phyloP scores from a whole-genome alignment of 306 rosid genomes.

The Pterocarpus macrocarpus region DNA sequence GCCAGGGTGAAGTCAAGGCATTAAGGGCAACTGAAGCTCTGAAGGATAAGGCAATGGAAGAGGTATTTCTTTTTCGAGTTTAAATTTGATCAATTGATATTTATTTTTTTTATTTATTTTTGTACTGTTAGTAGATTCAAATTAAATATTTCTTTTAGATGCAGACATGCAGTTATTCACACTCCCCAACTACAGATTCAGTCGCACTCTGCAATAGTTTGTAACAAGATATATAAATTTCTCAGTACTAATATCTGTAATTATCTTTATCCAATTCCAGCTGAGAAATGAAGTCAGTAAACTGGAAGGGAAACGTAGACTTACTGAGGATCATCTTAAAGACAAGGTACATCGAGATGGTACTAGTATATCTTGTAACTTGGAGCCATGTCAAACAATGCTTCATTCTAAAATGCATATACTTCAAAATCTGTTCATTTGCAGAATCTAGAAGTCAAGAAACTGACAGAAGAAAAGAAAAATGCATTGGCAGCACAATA shows the following conservation, averaged over 20 bases:
- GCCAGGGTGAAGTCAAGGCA: slow-evolving; percentile 79
- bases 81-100: slow-evolving; percentile 10
- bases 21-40: slow-evolving; percentile 72
- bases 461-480: slow-evolving; percentile 71
- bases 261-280: slow-evolving; percentile 54
- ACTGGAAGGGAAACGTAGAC: slow-evolving; percentile 64
- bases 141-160: slow-evolving; percentile 13
- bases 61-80: slow-evolving; percentile 55
- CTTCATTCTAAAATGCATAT: slow-evolving; percentile 22
- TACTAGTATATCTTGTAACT: slow-evolving; percentile 28
- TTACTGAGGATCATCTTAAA: slow-evolving; percentile 64
- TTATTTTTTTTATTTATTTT: background rate
- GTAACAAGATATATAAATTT: slow-evolving; percentile 16
- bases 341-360: slow-evolving; percentile 67
- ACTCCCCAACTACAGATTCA: background rate
- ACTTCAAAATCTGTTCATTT: slow-evolving; percentile 43
- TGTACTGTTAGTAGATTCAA: background rate
- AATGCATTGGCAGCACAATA: slow-evolving; percentile 89
- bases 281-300: slow-evolving; percentile 64
- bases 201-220: background rate
- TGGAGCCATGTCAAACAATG: slow-evolving; percentile 23
- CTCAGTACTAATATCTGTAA: background rate
- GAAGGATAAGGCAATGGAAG: slow-evolving; percentile 85
- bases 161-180: background rate
- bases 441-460: slow-evolving; percentile 91